phyloP scores from a whole-genome alignment of 345 rosid genomes.

The Crucihimalaya himalaica region DNA sequence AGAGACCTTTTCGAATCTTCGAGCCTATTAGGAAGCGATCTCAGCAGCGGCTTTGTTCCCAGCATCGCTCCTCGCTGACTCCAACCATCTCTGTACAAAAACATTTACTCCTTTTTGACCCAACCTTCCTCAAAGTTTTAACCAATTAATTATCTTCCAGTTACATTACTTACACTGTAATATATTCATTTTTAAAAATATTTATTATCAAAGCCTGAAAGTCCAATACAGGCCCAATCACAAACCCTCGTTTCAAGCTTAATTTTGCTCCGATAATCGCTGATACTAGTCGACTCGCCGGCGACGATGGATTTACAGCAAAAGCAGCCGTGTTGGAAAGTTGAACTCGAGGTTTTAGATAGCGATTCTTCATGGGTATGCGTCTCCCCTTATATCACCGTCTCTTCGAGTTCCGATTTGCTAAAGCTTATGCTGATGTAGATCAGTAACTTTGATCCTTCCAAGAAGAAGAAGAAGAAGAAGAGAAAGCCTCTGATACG shows the following conservation, averaged over 20 bases:
- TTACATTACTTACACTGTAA: neutral
- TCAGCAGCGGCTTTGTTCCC: constrained; percentile 59
- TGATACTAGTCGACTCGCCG: neutral
- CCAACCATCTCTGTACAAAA: constrained; percentile 1
- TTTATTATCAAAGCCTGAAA: neutral
- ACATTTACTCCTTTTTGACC: neutral
- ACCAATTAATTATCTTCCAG: neutral
- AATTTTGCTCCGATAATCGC: constrained; percentile 9
- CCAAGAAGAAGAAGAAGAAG: constrained; percentile 91
- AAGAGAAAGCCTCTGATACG: constrained; percentile 43
- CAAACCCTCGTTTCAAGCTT: neutral
- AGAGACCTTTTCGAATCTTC: constrained; percentile 43
- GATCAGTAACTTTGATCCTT: constrained; percentile 58
- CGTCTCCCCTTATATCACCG: neutral
- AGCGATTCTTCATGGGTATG: constrained; percentile 14
- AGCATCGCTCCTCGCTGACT: constrained; percentile 58
- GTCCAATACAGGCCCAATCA: constrained; percentile 25
- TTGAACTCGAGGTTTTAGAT: constrained; percentile 12
- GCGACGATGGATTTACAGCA: constrained; percentile 31
- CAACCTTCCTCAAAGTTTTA: neutral
- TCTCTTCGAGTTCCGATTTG: constrained; percentile 6
- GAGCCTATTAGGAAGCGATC: constrained; percentile 63
- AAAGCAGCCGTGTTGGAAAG: constrained; percentile 27
- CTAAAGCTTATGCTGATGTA: constrained; percentile 24
- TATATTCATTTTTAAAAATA: neutral